Percentiles rank a stretch among this genome's conserved stretches.
phyloP scores from a whole-genome alignment of 2,329 filamentous ascomycete genomes.

The Apiospora sp. region DNA sequence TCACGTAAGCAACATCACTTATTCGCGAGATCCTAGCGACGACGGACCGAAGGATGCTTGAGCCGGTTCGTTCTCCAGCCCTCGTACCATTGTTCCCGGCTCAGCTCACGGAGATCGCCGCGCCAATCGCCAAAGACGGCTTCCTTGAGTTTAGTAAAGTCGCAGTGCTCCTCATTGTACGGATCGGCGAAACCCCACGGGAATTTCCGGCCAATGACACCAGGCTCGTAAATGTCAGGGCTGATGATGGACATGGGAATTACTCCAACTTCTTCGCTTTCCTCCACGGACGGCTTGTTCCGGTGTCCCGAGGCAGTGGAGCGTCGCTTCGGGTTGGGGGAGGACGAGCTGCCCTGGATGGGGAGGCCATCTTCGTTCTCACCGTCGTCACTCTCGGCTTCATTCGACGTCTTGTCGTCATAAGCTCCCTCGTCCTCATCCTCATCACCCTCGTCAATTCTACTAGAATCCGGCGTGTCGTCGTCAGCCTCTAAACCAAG shows the following conservation, averaged over 20 bases:
- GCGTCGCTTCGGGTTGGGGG: slow-evolving; percentile 52
- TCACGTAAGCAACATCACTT: background rate
- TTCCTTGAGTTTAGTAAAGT: slow-evolving; percentile 90
- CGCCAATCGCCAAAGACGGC: slow-evolving; percentile 95
- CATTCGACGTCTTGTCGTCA: slow-evolving; percentile 39
- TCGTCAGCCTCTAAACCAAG: slow-evolving; percentile 82
- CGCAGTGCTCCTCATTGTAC: slow-evolving; percentile 89
- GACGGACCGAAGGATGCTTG: slow-evolving; percentile 54
- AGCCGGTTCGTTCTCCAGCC: slow-evolving; percentile 84
- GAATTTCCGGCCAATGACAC: slow-evolving; percentile 83
- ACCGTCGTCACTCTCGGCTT: slow-evolving; percentile 39
- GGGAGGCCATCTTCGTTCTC: slow-evolving; percentile 42
- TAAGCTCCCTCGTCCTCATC: slow-evolving; percentile 53
- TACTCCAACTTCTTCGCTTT: slow-evolving; percentile 63
- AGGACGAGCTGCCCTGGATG: slow-evolving; percentile 47
- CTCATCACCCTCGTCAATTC: slow-evolving; percentile 66
- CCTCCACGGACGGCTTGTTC: slow-evolving; percentile 54
- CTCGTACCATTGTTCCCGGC: slow-evolving; percentile 93
- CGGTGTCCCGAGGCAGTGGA: slow-evolving; percentile 56
- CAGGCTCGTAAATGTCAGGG: slow-evolving; percentile 87
- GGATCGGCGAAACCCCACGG: slow-evolving; percentile 98
- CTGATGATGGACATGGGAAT: slow-evolving; percentile 93
- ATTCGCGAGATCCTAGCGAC: slow-evolving; percentile 42
- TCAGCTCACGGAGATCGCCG: slow-evolving; percentile 86
- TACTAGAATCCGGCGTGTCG: slow-evolving; percentile 56